Base-by-base conservation (phyloP, 129 eudicot genomes). In the Lonicera japonica region DNA sequence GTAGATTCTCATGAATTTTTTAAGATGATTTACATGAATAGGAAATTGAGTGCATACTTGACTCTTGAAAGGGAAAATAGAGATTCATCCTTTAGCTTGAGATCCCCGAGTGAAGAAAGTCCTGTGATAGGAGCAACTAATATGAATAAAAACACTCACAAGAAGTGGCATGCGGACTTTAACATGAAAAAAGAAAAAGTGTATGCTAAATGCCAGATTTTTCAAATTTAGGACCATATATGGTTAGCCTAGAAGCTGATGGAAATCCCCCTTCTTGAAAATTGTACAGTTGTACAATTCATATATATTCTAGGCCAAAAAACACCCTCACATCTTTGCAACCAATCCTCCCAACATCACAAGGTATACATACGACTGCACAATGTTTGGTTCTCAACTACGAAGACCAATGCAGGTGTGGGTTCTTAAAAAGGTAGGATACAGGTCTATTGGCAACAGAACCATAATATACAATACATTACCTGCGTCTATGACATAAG, bases 61-160 rank as follows among this genome's bases (percentile, higher is more conserved):
- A 74, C 62, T 68, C 80, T 74, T 53, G 81, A 70, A 20, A 80
- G 83, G 52, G 80, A 70, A 74, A 82, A 82, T 53, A 72, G 74
- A 19, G 78, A 47, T 72, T 82, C 88, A 43, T 71, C 75, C 58
- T 77, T 77, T 52, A 75, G 61, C 51, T 57, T 70, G 50, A 70
- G 66, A 16, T 82, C 88, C 50, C 78, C 81, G 60, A 59, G 75
- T 21, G 58, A 54, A 65, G 79, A 39, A 59, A 68, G 40, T 53
- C 77, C 78, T 77, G 69, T 21, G 18, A 61, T 11, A 19, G 21
- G 48, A 66, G 56, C 14, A 24, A 61, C 39, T 15, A 46, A 54
- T 17, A 54, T 13, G 0, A 16, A 50, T n/a, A n/a, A n/a, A 43
- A 18, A 29, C 4, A 24, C 36, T 25, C 0, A 22, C 61, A 23